phyloP scores from a whole-genome alignment of 225 moss, liverwort and hornwort species.

The Lunularia cruciata region DNA sequence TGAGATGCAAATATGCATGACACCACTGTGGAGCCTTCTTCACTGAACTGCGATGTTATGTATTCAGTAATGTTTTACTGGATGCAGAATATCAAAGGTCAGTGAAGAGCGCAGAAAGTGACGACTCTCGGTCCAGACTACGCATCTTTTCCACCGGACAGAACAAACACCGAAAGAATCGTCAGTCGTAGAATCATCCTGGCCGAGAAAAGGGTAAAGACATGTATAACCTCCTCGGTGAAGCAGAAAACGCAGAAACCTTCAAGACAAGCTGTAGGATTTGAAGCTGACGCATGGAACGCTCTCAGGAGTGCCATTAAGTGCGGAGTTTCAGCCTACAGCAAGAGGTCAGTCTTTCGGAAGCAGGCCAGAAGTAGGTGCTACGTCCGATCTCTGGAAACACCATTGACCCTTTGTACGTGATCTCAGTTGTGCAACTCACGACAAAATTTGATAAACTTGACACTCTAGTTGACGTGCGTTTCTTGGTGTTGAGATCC shows the following conservation, averaged over 20 bases:
- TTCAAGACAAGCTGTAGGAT: conserved; percentile 47
- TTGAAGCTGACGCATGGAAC: conserved; percentile 47
- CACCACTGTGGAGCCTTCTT: no score
- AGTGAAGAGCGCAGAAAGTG: background rate
- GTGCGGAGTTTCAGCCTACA: conserved; percentile 64
- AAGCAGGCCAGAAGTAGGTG: background rate
- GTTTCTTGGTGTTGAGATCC: background rate
- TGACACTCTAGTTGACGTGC: background rate
- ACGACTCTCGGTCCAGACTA: background rate
- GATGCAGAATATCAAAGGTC: background rate
- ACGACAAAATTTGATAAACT: background rate
- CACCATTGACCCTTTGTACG: background rate
- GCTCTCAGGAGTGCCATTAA: conserved; percentile 56
- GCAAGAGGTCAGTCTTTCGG: background rate
- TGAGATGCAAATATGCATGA: no score
- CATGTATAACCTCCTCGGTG: conserved; percentile 55
- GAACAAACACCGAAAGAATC: background rate
- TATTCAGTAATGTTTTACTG: background rate
- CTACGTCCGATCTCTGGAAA: background rate
- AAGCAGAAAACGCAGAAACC: conserved; percentile 60
- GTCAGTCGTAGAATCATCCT: background rate
- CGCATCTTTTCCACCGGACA: background rate
- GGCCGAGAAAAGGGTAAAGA: background rate
- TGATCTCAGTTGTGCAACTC: background rate
- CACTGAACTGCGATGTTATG: no score